phyloP scores from a whole-genome alignment of 495 filamentous ascomycete species.

The Gamarada debralockiae region DNA sequence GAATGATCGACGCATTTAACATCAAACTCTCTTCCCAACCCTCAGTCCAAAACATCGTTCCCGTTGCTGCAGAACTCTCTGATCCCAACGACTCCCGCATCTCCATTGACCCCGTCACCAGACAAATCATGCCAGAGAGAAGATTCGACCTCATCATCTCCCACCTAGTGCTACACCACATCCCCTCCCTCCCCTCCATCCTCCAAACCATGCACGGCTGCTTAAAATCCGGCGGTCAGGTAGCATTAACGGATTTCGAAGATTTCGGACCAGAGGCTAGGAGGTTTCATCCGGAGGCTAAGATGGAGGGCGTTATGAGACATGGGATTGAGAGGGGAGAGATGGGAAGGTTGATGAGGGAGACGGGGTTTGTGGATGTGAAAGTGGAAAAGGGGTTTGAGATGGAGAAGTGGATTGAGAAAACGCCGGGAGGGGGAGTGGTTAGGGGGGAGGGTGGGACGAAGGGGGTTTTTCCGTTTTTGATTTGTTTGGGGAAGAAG shows the following conservation, averaged over 20 bases:
- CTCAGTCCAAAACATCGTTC: constrained; percentile 18
- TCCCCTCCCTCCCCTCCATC: constrained; percentile 37
- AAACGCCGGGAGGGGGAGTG: constrained; percentile 28
- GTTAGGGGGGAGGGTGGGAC: constrained; percentile 23
- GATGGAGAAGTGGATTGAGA: constrained; percentile 43
- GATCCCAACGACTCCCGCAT: constrained; percentile 32
- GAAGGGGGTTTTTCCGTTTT: constrained; percentile 46
- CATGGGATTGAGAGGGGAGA: constrained; percentile 42
- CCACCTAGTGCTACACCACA: constrained; percentile 53
- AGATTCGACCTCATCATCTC: constrained; percentile 45
- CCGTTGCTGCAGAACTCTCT: constrained; percentile 29
- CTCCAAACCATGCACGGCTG: constrained; percentile 38
- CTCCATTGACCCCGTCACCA: not conserved
- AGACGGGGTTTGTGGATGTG: constrained; percentile 44
- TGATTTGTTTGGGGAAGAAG: constrained; percentile 42
- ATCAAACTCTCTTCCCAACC: constrained; percentile 30
- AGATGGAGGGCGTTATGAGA: constrained; percentile 49
- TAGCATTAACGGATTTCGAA: constrained; percentile 54
- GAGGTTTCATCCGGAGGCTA: constrained; percentile 45
- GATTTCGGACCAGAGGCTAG: constrained; percentile 49
- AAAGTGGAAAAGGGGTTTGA: constrained; percentile 38
- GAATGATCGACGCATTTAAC: constrained; percentile 48
- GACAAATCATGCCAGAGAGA: not conserved
- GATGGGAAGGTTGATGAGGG: constrained; percentile 36
- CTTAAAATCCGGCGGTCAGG: constrained; percentile 38